A percentile compares a stretch with the other conserved stretches of the same genome.
phyloP scores from a whole-genome alignment of 139 green algal genomes.

The Picochlorum sp. region DNA sequence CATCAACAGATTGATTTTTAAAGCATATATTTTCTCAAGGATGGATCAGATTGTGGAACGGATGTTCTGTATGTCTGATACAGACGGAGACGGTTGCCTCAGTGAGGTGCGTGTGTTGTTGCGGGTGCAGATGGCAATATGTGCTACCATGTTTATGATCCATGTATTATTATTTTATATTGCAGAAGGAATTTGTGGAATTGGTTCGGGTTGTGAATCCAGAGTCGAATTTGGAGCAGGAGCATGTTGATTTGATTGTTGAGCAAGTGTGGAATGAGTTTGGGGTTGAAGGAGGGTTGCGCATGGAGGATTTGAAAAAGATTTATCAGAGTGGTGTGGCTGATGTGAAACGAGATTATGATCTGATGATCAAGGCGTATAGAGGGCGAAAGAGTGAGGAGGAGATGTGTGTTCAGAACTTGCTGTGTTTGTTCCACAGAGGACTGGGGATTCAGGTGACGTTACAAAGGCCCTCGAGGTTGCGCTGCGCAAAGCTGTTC shows the following conservation, averaged over 20 bases:
- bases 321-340: constrained; percentile 24
- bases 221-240: constrained; percentile 12
- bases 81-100: background rate
- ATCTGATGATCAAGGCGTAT: constrained; percentile 7
- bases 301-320: constrained; percentile 12
- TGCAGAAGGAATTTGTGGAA: constrained; percentile 19
- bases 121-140: too few relatives aligned
- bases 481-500: too few relatives aligned
- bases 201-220: constrained; percentile 21
- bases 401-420: too few relatives aligned
- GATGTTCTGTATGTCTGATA: constrained; percentile 5
- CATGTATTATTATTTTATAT: too few relatives aligned
- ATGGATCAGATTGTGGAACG: background rate
- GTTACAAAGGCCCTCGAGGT: too few relatives aligned
- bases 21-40: background rate
- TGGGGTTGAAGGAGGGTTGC: constrained; percentile 12
- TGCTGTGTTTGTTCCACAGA: too few relatives aligned
- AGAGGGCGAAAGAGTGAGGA: background rate
- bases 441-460: too few relatives aligned
- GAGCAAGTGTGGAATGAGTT: constrained; percentile 27
- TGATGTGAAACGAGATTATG: constrained; percentile 21
- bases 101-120: background rate
- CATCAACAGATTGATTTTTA: background rate
- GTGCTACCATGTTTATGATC: too few relatives aligned
- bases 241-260: constrained; percentile 18